Evolutionary conservation across 1,284 basidiomycete species (phyloP).

Genomic region (Marasmius tenuissimus): DNA sequence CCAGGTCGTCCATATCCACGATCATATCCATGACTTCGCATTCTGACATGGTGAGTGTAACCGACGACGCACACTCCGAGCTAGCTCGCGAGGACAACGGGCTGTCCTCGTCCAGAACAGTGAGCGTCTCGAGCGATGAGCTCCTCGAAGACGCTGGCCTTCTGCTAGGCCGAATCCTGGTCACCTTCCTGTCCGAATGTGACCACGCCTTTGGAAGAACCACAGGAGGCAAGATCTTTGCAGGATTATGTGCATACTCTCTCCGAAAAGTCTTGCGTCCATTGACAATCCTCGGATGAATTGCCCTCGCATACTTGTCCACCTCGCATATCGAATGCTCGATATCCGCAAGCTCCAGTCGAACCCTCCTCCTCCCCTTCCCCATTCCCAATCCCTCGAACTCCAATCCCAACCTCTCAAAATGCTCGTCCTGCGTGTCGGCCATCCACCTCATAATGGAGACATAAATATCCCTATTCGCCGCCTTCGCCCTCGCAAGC

Average conservation of each 20-base stretch:
- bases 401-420: constrained; percentile 28
- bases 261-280: constrained; percentile 12
- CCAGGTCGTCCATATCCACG: no score
- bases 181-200: constrained; percentile 33
- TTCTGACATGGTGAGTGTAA: no score
- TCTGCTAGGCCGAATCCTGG: constrained; percentile 32
- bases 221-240: constrained; percentile 21
- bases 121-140: neutral
- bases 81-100: no score
- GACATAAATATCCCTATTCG: constrained; percentile 38
- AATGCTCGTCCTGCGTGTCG: constrained; percentile 51
- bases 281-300: constrained; percentile 37
- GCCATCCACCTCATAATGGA: constrained; percentile 60
- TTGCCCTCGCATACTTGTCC: constrained; percentile 61
- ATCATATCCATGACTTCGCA: no score
- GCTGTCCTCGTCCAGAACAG: neutral
- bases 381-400: constrained; percentile 3
- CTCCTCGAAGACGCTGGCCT: neutral
- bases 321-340: constrained; percentile 70
- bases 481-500: constrained; percentile 27
- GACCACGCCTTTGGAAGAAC: constrained; percentile 55
- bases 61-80: no score
- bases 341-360: constrained; percentile 47
- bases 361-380: neutral
- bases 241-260: constrained; percentile 27